Conservation (phyloP, 1,284 basidiomycete genomes). For the Taiwanofungus camphoratus region DNA sequence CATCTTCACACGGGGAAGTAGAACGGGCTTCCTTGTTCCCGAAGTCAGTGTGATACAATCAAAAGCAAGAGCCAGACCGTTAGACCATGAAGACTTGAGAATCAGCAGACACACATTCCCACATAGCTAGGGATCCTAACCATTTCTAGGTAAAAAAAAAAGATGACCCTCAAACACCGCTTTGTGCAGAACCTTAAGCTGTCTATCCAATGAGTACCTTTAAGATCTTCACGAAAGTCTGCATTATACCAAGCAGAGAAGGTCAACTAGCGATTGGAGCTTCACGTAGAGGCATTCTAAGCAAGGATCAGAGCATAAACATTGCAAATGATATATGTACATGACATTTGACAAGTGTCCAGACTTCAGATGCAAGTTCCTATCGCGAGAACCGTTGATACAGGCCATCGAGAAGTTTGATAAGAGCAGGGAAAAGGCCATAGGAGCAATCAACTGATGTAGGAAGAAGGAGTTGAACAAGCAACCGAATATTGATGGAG, state of each 20-base stretch:
- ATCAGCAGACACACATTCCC: not conserved
- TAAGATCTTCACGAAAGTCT: not conserved
- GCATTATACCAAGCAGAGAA: not conserved
- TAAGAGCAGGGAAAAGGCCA: too few species aligned
- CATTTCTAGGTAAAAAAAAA: not conserved
- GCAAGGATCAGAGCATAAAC: not conserved
- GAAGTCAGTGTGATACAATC: not conserved
- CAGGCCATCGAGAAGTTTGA: too few species aligned
- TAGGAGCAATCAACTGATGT: too few species aligned
- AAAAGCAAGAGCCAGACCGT: not conserved
- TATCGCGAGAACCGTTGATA: too few species aligned
- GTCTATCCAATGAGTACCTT: not conserved
- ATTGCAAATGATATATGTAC: too few species aligned
- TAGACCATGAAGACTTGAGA: not conserved
- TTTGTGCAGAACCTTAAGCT: too few species aligned
- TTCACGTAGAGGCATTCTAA: not conserved
- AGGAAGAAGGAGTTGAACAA: too few species aligned
- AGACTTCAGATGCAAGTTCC: too few species aligned
- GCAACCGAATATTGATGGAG: too few species aligned
- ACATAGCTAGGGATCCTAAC: not conserved
- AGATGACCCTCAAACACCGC: too few species aligned
- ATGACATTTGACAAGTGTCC: too few species aligned
- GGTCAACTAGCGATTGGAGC: not conserved
- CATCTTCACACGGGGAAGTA: not conserved
- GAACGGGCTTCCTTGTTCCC: not conserved